Evolutionary conservation across 2,329 filamentous ascomycete genomes (phyloP).

Genomic region (Botrytis fragariae): DNA sequence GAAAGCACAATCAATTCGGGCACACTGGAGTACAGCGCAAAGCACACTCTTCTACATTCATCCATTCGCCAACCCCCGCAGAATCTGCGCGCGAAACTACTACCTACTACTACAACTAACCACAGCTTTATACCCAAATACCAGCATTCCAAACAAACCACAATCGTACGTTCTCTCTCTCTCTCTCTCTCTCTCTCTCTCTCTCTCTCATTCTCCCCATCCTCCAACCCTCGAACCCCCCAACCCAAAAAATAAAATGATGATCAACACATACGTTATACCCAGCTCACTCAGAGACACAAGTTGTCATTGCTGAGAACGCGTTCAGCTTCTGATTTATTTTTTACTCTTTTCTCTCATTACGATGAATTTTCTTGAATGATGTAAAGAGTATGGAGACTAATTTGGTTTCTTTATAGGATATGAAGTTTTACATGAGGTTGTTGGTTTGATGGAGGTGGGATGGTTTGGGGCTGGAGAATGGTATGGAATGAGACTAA

Average conservation of each 20-base stretch:
- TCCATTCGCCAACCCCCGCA: not conserved
- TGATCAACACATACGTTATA: constrained; percentile 22
- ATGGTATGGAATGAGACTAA: not conserved
- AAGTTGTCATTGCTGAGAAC: constrained; percentile 22
- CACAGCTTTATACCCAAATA: not conserved
- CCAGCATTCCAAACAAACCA: not conserved
- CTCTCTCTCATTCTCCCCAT: not conserved
- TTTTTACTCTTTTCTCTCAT: not conserved
- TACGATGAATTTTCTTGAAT: not conserved
- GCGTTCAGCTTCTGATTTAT: constrained; percentile 21
- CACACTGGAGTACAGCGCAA: too few relatives aligned
- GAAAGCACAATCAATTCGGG: too few relatives aligned
- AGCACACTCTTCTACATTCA: too few relatives aligned
- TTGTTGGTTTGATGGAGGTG: not conserved
- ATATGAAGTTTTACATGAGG: not conserved
- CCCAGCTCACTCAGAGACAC: constrained; percentile 22
- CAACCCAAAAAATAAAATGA: constrained; percentile 7
- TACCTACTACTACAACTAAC: not conserved
- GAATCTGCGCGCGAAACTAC: not conserved
- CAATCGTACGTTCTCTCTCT: not conserved
- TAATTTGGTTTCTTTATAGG: not conserved
- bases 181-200: not conserved
- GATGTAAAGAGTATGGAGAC: not conserved
- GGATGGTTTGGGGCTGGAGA: not conserved
- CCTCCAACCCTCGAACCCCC: too few relatives aligned